These are phyloP conservation scores for Lentinula raphanica DNA, from an alignment of 768 basidiomycete species.

Conservation along the genomic window DNA sequence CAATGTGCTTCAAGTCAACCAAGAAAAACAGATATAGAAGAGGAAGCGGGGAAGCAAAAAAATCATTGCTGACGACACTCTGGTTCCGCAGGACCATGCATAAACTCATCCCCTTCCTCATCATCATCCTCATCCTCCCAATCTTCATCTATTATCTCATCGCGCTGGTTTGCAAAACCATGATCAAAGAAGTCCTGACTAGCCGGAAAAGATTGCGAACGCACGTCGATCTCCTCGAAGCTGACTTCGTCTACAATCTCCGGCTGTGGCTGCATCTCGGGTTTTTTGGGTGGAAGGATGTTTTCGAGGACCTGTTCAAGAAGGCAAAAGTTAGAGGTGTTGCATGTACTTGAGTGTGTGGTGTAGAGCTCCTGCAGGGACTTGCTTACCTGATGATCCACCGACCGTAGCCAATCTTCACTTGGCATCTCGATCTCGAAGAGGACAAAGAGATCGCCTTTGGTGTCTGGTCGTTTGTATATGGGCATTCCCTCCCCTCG, in stretches of 20 bases:
- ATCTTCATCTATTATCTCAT: slow-evolving; percentile 48
- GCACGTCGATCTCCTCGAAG: slow-evolving; percentile 80
- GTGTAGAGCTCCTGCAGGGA: background rate
- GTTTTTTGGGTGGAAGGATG: slow-evolving; percentile 73
- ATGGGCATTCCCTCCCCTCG: slow-evolving; percentile 89
- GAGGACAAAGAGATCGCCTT: slow-evolving; percentile 79
- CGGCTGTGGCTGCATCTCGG: slow-evolving; percentile 66
- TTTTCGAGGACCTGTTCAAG: slow-evolving; percentile 50
- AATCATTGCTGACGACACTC: slow-evolving; percentile 59
- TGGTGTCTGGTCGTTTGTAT: slow-evolving; percentile 55
- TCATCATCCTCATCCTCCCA: slow-evolving; percentile 72
- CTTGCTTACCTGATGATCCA: slow-evolving; percentile 51
- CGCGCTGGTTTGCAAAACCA: slow-evolving; percentile 71
- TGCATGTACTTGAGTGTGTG: too few species aligned
- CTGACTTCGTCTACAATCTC: slow-evolving; percentile 63
- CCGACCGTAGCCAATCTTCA: slow-evolving; percentile 64
- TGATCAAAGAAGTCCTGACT: slow-evolving; percentile 69
- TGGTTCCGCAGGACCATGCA: slow-evolving; percentile 32
- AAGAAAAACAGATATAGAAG: background rate
- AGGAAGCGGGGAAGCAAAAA: background rate
- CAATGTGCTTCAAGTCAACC: slow-evolving; percentile 3
- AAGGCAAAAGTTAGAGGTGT: slow-evolving; percentile 2
- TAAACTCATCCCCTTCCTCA: slow-evolving; percentile 41
- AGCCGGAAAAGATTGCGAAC: slow-evolving; percentile 73
- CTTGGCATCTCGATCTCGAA: slow-evolving; percentile 88